Evolutionary conservation across 2,329 filamentous ascomycete species (phyloP).

Genomic region (Hypoxylon sp.): DNA sequence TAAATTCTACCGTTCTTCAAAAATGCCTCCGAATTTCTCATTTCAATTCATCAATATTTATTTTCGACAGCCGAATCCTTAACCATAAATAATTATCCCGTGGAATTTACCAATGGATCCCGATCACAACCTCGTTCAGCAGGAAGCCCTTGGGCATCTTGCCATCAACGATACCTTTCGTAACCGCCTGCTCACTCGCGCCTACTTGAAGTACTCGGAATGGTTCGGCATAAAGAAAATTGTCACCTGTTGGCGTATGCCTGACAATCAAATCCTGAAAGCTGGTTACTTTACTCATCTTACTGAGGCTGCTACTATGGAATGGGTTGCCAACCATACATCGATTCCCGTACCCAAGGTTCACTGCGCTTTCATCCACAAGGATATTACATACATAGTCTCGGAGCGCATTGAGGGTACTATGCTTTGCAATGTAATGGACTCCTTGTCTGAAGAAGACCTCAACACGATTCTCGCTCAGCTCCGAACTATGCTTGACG

Average conservation of each 20-base stretch:
- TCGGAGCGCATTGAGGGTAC: conserved; percentile 51
- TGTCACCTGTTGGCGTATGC: background rate
- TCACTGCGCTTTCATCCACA: conserved; percentile 53
- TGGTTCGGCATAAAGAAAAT: background rate
- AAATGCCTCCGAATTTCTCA: too few species aligned
- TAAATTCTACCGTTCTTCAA: too few species aligned
- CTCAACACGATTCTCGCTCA: conserved; percentile 33
- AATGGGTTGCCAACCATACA: conserved; percentile 52
- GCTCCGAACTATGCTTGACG: conserved; percentile 34
- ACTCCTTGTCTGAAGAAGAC: conserved; percentile 10
- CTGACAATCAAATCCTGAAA: conserved; percentile 37
- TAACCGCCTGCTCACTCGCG: conserved; percentile 14
- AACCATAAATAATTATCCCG: too few species aligned
- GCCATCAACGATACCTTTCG: conserved; percentile 5
- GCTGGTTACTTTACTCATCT: conserved; percentile 42
- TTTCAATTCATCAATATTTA: too few species aligned
- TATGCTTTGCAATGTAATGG: conserved; percentile 10
- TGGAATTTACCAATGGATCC: too few species aligned
- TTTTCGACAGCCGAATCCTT: too few species aligned
- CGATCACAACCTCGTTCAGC: too few species aligned
- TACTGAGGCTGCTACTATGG: conserved; percentile 52
- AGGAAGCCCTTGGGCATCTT: background rate
- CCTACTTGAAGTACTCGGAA: background rate
- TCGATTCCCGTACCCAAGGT: conserved; percentile 56
- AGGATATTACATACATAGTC: conserved; percentile 54